Conservation (phyloP, 1,139 yeast species). For the Geotrichum aggregatum region DNA sequence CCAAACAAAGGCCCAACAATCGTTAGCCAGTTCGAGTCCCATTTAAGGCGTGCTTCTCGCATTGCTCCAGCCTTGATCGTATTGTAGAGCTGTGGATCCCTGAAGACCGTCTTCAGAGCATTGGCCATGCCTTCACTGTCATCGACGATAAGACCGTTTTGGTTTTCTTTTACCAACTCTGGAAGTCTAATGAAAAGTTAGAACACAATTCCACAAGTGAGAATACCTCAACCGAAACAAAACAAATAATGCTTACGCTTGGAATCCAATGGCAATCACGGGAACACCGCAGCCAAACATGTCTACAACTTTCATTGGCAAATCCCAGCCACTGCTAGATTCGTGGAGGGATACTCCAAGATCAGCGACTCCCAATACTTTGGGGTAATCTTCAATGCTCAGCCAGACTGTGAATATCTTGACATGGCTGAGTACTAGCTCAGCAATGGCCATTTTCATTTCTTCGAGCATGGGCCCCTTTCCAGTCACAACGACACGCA, state of each 20-base stretch:
- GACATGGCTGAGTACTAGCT: constrained; percentile 39
- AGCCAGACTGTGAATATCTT: constrained; percentile 71
- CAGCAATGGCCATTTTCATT: constrained; percentile 43
- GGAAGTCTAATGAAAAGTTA: constrained; percentile 21
- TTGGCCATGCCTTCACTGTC: constrained; percentile 50
- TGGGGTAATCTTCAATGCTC: constrained; percentile 73
- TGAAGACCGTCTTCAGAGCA: constrained; percentile 48
- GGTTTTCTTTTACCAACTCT: constrained; percentile 40
- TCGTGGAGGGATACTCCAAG: constrained; percentile 85
- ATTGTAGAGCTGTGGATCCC: constrained; percentile 37
- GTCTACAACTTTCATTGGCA: constrained; percentile 96
- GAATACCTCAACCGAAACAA: neutral
- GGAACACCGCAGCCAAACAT: constrained; percentile 97
- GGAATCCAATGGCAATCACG: constrained; percentile 70
- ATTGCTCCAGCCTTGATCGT: constrained; percentile 64
- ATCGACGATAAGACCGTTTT: constrained; percentile 46
- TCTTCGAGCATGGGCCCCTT: constrained; percentile 76
- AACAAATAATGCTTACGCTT: constrained; percentile 43
- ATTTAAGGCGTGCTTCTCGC: constrained; percentile 58
- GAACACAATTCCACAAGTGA: neutral
- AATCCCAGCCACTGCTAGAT: constrained; percentile 87
- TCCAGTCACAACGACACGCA: constrained; percentile 79
- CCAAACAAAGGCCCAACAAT: constrained; percentile 43
- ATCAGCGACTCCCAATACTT: constrained; percentile 70
- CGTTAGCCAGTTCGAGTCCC: constrained; percentile 72